phyloP scores from a whole-genome alignment of 2,329 filamentous ascomycete genomes.

The Amauroascus niger region DNA sequence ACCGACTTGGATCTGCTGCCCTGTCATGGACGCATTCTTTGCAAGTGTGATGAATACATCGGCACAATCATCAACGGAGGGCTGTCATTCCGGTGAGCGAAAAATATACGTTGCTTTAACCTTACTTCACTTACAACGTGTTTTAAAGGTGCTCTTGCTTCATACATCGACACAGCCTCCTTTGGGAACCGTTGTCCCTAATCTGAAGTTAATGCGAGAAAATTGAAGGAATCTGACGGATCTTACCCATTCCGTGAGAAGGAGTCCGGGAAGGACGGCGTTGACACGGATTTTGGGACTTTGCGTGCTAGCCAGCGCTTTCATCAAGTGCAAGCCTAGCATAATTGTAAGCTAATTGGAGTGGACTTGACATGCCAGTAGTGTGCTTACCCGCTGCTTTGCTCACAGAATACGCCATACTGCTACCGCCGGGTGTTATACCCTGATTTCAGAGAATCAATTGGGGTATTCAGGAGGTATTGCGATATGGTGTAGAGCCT shows the following conservation, averaged over 20 bases:
- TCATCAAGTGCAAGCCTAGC: conserved; percentile 53
- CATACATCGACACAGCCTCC: conserved; percentile 47
- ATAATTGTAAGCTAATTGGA: not conserved
- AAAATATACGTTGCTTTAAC: not conserved
- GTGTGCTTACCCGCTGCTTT: conserved; percentile 55
- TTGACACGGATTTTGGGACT: conserved; percentile 56
- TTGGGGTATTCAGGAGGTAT: not conserved
- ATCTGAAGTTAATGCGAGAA: not conserved
- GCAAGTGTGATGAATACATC: conserved; percentile 34
- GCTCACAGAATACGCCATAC: conserved; percentile 64
- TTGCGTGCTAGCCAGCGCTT: conserved; percentile 53
- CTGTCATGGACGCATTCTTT: conserved; percentile 40
- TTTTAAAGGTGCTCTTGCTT: conserved; percentile 51
- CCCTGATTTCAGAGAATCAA: conserved; percentile 38
- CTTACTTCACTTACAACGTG: conserved; percentile 38
- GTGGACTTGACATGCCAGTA: not conserved
- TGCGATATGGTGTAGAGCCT: conserved; percentile 15
- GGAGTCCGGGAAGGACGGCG: conserved; percentile 53
- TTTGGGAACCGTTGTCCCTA: conserved; percentile 49
- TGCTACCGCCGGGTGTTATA: conserved; percentile 44
- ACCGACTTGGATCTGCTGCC: conserved; percentile 38
- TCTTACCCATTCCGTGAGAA: conserved; percentile 59
- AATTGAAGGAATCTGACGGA: not conserved
- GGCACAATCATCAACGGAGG: conserved; percentile 36
- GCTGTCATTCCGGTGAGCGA: conserved; percentile 20